These are phyloP conservation scores for Tylopilus sp. DNA, from an alignment of 768 basidiomycete species.

Conservation along the genomic window DNA sequence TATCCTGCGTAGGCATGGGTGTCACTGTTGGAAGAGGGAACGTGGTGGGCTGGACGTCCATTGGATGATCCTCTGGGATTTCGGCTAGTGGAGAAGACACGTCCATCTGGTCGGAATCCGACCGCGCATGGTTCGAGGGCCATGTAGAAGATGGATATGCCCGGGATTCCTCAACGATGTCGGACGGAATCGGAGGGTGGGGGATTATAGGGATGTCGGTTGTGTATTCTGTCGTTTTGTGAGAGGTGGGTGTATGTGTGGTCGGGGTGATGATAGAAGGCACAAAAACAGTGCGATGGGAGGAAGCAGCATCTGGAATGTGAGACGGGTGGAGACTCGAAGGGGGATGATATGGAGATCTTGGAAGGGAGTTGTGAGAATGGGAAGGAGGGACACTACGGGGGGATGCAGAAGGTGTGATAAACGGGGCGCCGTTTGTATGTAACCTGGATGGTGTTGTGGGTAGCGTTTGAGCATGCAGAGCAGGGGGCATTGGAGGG, in stretches of 20 bases:
- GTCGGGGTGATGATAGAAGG: conserved; percentile 35
- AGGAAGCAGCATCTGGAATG: conserved; percentile 46
- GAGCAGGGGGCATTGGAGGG: conserved; percentile 57
- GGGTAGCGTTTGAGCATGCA: conserved; percentile 40
- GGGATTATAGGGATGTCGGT: conserved; percentile 33
- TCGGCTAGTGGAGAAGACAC: conserved; percentile 48
- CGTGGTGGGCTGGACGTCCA: conserved; percentile 49
- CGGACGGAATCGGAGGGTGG: conserved; percentile 31
- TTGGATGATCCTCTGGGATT: conserved; percentile 39
- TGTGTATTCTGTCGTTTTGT: conserved; percentile 34
- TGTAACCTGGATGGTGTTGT: conserved; percentile 36
- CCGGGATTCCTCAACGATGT: conserved; percentile 29
- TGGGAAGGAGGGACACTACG: conserved; percentile 48
- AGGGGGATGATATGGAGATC: conserved; percentile 37
- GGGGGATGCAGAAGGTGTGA: conserved; percentile 40
- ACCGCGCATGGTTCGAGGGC: conserved; percentile 29
- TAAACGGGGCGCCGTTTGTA: conserved; percentile 34
- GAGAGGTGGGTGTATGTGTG: conserved; percentile 28
- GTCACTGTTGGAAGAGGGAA: conserved; percentile 40
- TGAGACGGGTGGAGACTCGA: conserved; percentile 37
- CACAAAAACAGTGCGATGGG: conserved; percentile 54
- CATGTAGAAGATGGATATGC: conserved; percentile 22
- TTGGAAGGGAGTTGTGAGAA: conserved; percentile 42
- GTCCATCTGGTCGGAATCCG: conserved; percentile 51
- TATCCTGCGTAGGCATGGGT: conserved; percentile 36